These are phyloP conservation scores for Neofusicoccum sp. DNA, from an alignment of 2,329 filamentous ascomycete species.

Conservation along the genomic window DNA sequence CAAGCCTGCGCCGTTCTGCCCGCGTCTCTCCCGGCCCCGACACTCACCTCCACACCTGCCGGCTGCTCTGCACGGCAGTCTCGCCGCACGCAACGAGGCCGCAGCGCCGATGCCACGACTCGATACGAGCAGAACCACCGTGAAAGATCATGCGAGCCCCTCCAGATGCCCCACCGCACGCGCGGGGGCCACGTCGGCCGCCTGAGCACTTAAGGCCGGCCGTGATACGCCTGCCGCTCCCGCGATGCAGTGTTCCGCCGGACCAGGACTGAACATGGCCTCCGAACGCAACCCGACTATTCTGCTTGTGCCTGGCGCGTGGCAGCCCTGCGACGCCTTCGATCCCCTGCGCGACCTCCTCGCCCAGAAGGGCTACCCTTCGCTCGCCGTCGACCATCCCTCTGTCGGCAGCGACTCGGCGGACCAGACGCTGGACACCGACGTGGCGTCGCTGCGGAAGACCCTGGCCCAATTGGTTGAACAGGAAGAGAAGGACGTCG, in stretches of 20 bases:
- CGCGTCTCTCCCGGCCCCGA: not conserved
- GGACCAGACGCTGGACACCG: conserved; percentile 5
- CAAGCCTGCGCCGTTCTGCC: too few species aligned
- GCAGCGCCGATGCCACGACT: not conserved
- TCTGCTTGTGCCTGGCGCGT: conserved; percentile 9
- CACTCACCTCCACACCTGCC: not conserved
- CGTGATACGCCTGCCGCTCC: not conserved
- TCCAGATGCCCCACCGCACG: not conserved
- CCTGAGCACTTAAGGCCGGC: not conserved
- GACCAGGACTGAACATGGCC: not conserved
- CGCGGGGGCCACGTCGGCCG: not conserved
- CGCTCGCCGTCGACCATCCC: conserved; percentile 12
- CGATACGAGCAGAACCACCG: not conserved
- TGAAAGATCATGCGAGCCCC: not conserved
- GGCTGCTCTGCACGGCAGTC: not conserved
- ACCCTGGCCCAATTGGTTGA: not conserved
- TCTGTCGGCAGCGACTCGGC: conserved; percentile 8
- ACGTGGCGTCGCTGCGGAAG: not conserved
- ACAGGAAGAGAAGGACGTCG: conserved; percentile 1
- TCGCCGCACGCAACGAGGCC: not conserved
- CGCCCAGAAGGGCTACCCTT: conserved; percentile 1
- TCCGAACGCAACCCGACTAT: not conserved
- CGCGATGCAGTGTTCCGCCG: not conserved
- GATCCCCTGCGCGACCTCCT: not conserved
- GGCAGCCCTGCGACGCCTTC: conserved; percentile 10